Percentiles rank a stretch among this genome's conserved stretches.
These are phyloP conservation scores for Corinectria fuckeliana DNA, from an alignment of 2,329 filamentous ascomycete genomes.

Conservation along the genomic window DNA sequence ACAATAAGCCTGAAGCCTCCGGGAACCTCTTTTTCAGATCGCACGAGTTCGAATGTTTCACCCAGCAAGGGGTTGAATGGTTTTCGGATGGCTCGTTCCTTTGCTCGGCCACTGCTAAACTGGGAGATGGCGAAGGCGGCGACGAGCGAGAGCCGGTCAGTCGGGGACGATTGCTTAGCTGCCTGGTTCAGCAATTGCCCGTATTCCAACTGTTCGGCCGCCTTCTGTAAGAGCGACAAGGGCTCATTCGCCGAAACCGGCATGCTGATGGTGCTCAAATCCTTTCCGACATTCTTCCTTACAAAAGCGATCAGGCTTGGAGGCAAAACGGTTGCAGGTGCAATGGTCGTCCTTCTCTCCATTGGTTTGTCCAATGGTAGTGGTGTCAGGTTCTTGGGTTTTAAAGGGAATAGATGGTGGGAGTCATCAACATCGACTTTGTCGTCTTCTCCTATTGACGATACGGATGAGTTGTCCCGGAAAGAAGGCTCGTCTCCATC, in stretches of 20 bases:
- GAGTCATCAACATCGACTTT: conserved; percentile 66
- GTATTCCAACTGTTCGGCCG: conserved; percentile 92
- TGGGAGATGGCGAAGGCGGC: conserved; percentile 90
- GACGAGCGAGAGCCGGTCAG: conserved; percentile 81
- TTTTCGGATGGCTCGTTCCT: conserved; percentile 91
- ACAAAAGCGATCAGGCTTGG: conserved; percentile 94
- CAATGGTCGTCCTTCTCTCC: conserved; percentile 72
- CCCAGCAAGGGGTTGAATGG: conserved; percentile 97
- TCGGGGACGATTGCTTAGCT: conserved; percentile 62
- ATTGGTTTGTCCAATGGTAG: conserved; percentile 74
- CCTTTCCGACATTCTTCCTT: conserved; percentile 97
- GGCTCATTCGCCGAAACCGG: conserved; percentile 97
- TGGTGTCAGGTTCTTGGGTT: conserved; percentile 77
- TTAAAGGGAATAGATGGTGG: conserved; percentile 70
- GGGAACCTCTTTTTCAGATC: conserved; percentile 75
- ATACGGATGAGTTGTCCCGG: conserved; percentile 63
- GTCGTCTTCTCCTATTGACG: conserved; percentile 66
- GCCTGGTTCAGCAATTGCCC: conserved; percentile 82
- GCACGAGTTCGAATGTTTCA: conserved; percentile 92
- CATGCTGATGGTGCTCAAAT: conserved; percentile 96
- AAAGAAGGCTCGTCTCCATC: conserved; percentile 62
- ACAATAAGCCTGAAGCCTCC: conserved; percentile 88
- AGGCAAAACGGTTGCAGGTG: conserved; percentile 76
- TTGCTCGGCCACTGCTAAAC: conserved; percentile 81
- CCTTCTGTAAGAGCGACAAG: conserved; percentile 82